Base-by-base conservation (phyloP, 2,329 filamentous ascomycete genomes). In the Beauveria pseudobassiana region DNA sequence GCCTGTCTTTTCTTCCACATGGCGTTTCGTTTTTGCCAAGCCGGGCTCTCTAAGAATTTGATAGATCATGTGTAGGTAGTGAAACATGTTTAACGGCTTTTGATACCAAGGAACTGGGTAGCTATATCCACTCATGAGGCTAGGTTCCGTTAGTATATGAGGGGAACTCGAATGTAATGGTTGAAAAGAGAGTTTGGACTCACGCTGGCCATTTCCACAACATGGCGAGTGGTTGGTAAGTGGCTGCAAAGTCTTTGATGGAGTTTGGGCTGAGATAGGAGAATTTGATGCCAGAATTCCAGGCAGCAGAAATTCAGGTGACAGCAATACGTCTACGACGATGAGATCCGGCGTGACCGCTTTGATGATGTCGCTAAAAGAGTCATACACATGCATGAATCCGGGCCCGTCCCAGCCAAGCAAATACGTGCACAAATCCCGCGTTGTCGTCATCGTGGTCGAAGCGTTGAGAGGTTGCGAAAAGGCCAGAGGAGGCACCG, bases 41-140 rank as follows among this genome's bases (percentile, higher is more conserved):
- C 53, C 16, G 49, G 56, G 24, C 49, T 64, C 57, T 45, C 64
- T 69, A 7, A 67, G 46, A 24, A 63, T 63, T 3, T 65, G 57
- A 53, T 67, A 64, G 16, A 62, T 53, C 9, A 72, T 59, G 14
- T 69, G 67, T 1, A 78, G 55, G 8, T 72, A 65, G 56, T 76
- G 71, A 59, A 71, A 73, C 1, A 78, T 69, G 59, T 82, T 82
- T 16, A 74, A 62, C 1, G 75, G 75, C 14, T 79, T 70, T 1
- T 75, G 66, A 50, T 72, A 69, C 72, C 70, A 76, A 1, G 80
- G 79, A 0, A 82, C 69, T 3, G 80, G 80, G 60, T 76, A 82
- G 0, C 73, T 66, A 34, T 76, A 78, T 5, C 73, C 77, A 0
- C 80, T 79, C 16, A 75, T 76, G 0, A 76, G 72, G 14, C 78